Base-by-base conservation (phyloP, 2,329 filamentous ascomycete species). In the Aspergillus sp. region DNA sequence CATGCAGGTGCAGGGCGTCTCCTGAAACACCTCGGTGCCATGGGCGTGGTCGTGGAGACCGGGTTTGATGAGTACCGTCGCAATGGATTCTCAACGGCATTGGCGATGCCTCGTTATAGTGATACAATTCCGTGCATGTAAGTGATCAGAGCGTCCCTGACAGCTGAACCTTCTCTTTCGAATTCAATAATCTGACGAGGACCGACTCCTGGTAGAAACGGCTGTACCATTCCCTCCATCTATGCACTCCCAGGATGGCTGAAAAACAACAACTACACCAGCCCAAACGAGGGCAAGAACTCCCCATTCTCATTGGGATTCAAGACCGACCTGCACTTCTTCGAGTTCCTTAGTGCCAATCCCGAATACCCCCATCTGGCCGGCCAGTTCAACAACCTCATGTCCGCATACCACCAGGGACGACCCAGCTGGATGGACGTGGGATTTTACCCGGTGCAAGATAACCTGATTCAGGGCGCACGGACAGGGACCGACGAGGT, bases 21-120 rank as follows among this genome's bases (percentile, higher is more conserved):
- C 29, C 61, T 76, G 49, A 71, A 73, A 54, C 75, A 77, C 24
- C 63, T 77, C 0, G 65, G 56, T n/a, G 67, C 75, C 3, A 74
- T 76, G 66, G 72, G 72, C 14, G 69, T 73, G 18, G 63, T 78
- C 49, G 58, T 60, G 2, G 74, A 77, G 55, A 69, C 67, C 4
- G 71, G 69, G 1, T 62, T 61, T 1, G 68, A 76, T 56, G 65
- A 70, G 45, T 77, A 77, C 56, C 65, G 67, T 16, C 62, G 66
- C 3, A 77, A 67, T 16, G 70, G 71, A 36, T 71, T 75, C 54
- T 66, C 73, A 2, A 74, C 55, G 18, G 64, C 71, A 2, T 50
- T 78, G 22, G 53, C 52, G 11, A 52, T 68, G 1, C 59, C 63
- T 2, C 64, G 69, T 12, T 70, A 67, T 52, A 62, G 53, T 49